Evolutionary conservation across 345 rosid species (phyloP).

Genomic region (Eucalyptus urophylla): DNA sequence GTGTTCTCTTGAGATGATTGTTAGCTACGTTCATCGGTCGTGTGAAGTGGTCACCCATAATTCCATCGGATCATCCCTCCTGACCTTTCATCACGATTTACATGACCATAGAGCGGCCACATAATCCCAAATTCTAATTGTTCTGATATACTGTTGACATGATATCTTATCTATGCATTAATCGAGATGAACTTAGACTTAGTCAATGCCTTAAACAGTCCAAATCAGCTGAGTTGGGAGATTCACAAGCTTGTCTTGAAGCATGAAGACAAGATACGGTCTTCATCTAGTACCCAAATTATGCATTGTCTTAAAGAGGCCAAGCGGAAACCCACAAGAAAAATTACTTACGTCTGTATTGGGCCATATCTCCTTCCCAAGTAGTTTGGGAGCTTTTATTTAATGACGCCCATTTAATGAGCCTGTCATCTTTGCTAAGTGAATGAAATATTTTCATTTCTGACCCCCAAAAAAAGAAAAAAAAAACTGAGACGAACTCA

Average conservation of each 20-base stretch:
- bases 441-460: not conserved
- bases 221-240: not conserved
- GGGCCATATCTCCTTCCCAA: not conserved
- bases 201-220: not conserved
- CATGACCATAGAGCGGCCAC: not conserved
- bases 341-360: too few species aligned
- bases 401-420: too few species aligned
- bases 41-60: not conserved
- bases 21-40: not conserved
- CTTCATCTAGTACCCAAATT: not conserved
- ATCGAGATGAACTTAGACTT: not conserved
- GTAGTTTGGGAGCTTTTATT: not conserved
- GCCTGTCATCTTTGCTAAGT: not conserved
- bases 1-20: not conserved
- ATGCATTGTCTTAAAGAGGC: not conserved
- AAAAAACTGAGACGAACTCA: not conserved
- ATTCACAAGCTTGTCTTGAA: not conserved
- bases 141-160: not conserved
- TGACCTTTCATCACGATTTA: not conserved
- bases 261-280: rapidly evolving
- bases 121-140: not conserved
- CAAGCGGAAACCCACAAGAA: not conserved
- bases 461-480: too few species aligned
- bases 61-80: not conserved
- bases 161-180: not conserved